These are phyloP conservation scores for Colletotrichum viniferum DNA, from an alignment of 2,329 filamentous ascomycete genomes.

Conservation along the genomic window DNA sequence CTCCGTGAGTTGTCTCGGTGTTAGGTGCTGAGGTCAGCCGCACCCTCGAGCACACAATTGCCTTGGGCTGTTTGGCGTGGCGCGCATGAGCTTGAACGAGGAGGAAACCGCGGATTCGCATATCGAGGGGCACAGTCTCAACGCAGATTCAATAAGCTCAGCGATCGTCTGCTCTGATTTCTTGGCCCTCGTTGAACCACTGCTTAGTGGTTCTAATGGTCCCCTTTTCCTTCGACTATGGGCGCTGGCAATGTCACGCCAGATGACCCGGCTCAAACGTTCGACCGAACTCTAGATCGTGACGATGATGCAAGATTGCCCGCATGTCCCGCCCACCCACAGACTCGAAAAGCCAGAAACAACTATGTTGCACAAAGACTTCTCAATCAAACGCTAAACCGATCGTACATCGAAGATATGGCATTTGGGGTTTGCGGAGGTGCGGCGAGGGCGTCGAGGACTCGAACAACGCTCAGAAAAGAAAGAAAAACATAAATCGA, in stretches of 20 bases:
- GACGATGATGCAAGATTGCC: background rate
- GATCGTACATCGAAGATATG: background rate
- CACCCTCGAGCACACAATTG: background rate
- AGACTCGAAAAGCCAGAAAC: background rate
- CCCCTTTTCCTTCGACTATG: background rate
- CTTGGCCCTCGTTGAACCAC: background rate
- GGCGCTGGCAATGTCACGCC: background rate
- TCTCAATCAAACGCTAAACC: background rate
- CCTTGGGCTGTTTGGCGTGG: background rate
- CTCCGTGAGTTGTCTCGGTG: background rate
- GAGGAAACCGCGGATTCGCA: background rate
- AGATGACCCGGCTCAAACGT: background rate
- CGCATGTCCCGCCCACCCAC: background rate
- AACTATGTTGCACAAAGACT: background rate
- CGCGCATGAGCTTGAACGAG: background rate
- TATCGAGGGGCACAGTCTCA: background rate
- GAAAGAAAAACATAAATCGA: background rate
- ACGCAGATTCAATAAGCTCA: background rate
- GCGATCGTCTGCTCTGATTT: background rate
- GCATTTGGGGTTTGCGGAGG: background rate
- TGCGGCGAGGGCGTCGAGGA: background rate
- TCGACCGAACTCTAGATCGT: conserved; percentile 11
- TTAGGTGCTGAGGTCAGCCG: background rate
- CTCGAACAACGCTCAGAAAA: background rate
- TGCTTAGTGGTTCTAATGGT: background rate